Conservation (phyloP, 768 basidiomycete genomes). For the Phylloporus sp. region DNA sequence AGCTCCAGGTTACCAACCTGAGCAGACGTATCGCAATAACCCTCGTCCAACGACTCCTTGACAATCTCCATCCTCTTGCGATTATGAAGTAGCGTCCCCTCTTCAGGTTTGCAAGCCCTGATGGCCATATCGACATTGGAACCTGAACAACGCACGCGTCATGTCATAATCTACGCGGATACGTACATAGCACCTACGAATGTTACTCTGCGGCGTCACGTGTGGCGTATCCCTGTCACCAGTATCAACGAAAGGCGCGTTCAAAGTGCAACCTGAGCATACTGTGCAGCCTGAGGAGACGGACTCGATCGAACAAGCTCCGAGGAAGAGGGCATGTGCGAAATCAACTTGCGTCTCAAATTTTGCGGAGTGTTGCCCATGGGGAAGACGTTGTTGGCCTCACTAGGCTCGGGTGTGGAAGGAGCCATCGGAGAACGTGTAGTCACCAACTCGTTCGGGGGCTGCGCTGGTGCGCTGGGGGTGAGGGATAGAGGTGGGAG, state of each 20-base stretch:
- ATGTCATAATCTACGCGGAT: not conserved
- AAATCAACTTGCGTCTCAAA: constrained; percentile 24
- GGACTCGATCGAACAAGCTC: constrained; percentile 12
- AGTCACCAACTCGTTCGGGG: constrained; percentile 1
- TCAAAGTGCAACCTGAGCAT: not conserved
- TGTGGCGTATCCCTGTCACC: constrained; percentile 17
- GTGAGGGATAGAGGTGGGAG: not conserved
- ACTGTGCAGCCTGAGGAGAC: constrained; percentile 19
- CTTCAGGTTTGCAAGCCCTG: constrained; percentile 67
- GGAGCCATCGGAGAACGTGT: not conserved
- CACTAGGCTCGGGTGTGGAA: constrained; percentile 7
- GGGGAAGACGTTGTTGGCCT: constrained; percentile 1
- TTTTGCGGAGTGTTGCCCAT: constrained; percentile 23
- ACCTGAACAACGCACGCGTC: constrained; percentile 19
- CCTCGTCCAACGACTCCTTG: constrained; percentile 71
- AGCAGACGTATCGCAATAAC: constrained; percentile 78
- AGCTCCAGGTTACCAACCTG: constrained; percentile 52
- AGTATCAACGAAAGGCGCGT: not conserved
- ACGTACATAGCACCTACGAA: constrained; percentile 30
- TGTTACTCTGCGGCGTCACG: constrained; percentile 41
- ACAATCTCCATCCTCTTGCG: constrained; percentile 65
- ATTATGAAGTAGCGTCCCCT: constrained; percentile 55
- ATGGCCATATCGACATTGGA: constrained; percentile 71
- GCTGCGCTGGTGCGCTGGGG: constrained; percentile 4
- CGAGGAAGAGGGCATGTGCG: constrained; percentile 17